phyloP scores from a whole-genome alignment of 2,329 filamentous ascomycete species.

The Fusarium sp. region DNA sequence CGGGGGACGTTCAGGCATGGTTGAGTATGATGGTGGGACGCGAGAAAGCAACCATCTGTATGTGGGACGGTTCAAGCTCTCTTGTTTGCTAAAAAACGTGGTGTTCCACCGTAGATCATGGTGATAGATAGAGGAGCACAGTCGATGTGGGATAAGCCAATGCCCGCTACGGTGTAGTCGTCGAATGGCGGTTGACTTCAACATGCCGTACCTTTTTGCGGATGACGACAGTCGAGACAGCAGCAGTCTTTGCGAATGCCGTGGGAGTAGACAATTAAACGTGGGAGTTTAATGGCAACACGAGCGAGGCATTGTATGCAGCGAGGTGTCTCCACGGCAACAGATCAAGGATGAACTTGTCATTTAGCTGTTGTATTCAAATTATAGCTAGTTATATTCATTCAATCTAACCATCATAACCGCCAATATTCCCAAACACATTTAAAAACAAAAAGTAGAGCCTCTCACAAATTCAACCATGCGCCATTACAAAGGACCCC shows the following conservation, averaged over 20 bases:
- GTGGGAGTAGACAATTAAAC: background rate
- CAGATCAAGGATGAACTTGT: background rate
- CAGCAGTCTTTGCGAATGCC: background rate
- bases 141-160: background rate
- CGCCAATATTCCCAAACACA: background rate
- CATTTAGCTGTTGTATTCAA: background rate
- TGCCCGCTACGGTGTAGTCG: background rate
- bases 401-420: background rate
- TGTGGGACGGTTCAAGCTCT: background rate
- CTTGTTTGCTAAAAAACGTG: background rate
- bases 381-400: background rate
- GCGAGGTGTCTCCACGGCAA: background rate
- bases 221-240: no score
- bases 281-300: background rate
- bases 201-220: background rate
- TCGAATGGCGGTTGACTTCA: background rate
- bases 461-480: background rate
- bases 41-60: background rate
- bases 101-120: background rate
- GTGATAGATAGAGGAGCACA: background rate
- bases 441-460: background rate
- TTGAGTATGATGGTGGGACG: background rate
- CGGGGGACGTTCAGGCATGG: background rate
- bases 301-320: background rate
- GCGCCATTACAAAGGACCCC: constrained; percentile 7